Evolutionary conservation across 139 green algal species (phyloP), one percentile per base, ranked within the genome.

Genomic region (Edaphochlamys debaryana): DNA sequence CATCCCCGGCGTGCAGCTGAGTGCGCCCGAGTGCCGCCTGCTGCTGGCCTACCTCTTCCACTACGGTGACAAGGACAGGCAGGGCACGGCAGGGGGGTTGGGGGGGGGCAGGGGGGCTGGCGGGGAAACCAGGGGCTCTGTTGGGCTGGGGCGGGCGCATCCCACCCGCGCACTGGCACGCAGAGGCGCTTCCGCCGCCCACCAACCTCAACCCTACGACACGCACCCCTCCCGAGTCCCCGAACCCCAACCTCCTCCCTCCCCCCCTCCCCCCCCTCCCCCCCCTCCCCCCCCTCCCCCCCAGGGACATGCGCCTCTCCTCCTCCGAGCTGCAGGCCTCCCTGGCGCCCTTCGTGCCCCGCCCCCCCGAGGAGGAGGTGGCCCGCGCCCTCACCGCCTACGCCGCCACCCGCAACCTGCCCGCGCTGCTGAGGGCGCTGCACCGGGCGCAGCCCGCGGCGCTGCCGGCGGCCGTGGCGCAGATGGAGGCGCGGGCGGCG

Each of bases 31-130:
- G 66, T 20, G 58, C 0, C 48, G 78, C 7, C 66, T 84, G 66
- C 78, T 84, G 15, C 66, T 84, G 13, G 78, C 78, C 4, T 84
- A 77, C 66, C 50, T 77, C 0, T 84, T 77, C 66, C 78, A 84
- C n/a, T 84, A 63, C 30, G 66, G 66, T 0, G 78, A 84, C 36
- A 67, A 84, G 78, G 50, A 68, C 62, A 67, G 41, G 22, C 0
- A 48, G 4, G 19, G n/a, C 7, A 42, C 42, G 69, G 29, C 30
- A n/a, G n/a, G n/a, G n/a, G n/a, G n/a, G n/a, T n/a, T n/a, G n/a
- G n/a, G n/a, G n/a, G n/a, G n/a, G n/a, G n/a, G n/a, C n/a, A n/a
- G n/a, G n/a, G n/a, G n/a, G n/a, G n/a, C n/a, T n/a, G n/a, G n/a
- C n/a, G n/a, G n/a, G n/a, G n/a, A n/a, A n/a, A n/a, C n/a, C n/a